Percentiles rank a stretch among this genome's conserved stretches.
Conservation (phyloP, 2,329 filamentous ascomycete species). For the Monosporascus ibericus region DNA sequence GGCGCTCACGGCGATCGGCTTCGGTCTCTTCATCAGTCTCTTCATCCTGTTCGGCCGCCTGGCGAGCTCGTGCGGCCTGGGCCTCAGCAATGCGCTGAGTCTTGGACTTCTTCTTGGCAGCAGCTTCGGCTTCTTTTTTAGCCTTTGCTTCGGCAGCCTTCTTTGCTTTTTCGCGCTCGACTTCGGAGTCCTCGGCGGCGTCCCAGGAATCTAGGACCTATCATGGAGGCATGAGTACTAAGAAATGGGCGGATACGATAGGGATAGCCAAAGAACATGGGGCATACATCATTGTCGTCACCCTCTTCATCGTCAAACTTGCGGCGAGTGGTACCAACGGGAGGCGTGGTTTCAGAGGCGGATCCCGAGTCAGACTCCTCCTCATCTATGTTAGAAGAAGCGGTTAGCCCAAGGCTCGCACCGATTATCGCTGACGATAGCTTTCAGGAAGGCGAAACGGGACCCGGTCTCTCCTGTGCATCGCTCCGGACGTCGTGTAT, state of each 20-base stretch:
- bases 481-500: background rate
- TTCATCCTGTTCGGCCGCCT: conserved; percentile 46
- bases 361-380: conserved; percentile 30
- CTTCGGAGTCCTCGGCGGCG: conserved; percentile 92
- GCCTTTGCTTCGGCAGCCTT: conserved; percentile 82
- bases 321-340: conserved; percentile 35
- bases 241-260: conserved; percentile 3
- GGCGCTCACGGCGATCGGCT: conserved; percentile 64
- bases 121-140: conserved; percentile 82
- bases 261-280: background rate
- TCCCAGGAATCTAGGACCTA: conserved; percentile 96
- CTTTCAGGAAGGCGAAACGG: conserved; percentile 1
- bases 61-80: conserved; percentile 53
- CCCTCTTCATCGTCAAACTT: conserved; percentile 93
- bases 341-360: conserved; percentile 31
- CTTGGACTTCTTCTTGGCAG: conserved; percentile 87
- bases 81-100: conserved; percentile 78
- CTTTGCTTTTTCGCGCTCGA: conserved; percentile 88
- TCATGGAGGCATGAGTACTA: conserved; percentile 2
- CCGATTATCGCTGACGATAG: background rate
- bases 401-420: conserved; percentile 14
- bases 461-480: background rate
- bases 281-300: conserved; percentile 65
- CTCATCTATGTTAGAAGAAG: conserved; percentile 25
- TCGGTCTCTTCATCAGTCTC: conserved; percentile 68